Percentiles rank a stretch among this genome's conserved stretches.
Evolutionary conservation across 2,329 filamentous ascomycete species (phyloP).

Genomic region (Claviceps maximensis): DNA sequence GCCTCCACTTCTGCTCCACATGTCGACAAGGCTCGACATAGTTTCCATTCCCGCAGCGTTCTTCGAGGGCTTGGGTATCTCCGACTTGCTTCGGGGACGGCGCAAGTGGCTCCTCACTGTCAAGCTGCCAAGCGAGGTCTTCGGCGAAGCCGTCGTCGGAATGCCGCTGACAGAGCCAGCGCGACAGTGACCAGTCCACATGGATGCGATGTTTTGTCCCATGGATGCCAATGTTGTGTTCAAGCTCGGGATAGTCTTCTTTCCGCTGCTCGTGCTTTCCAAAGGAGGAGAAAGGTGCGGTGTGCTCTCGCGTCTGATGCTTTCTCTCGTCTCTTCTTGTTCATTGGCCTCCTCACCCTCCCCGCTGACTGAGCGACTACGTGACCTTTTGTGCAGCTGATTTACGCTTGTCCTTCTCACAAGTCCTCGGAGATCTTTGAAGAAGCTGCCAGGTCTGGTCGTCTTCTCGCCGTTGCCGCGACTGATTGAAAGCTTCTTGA

Average conservation of each 20-base stretch:
- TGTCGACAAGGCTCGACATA: slow-evolving; percentile 32
- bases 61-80: slow-evolving; percentile 28
- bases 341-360: slow-evolving; percentile 19
- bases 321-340: slow-evolving; percentile 13
- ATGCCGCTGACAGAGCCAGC: slow-evolving; percentile 45
- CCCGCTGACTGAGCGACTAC: slow-evolving; percentile 18
- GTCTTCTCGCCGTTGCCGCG: slow-evolving; percentile 25
- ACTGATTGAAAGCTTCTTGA: slow-evolving; percentile 48
- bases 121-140: slow-evolving; percentile 28
- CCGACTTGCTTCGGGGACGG: slow-evolving; percentile 43
- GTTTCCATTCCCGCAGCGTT: slow-evolving; percentile 17
- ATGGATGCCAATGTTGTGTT: slow-evolving; percentile 46
- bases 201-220: slow-evolving; percentile 39
- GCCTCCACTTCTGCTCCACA: slow-evolving; percentile 40
- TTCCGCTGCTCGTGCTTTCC: slow-evolving; percentile 39
- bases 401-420: slow-evolving; percentile 36
- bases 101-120: slow-evolving; percentile 36
- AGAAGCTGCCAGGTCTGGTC: slow-evolving; percentile 31
- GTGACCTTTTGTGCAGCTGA: slow-evolving; percentile 32
- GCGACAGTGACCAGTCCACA: slow-evolving; percentile 42
- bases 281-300: slow-evolving; percentile 34
- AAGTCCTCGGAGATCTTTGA: slow-evolving; percentile 37
- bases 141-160: slow-evolving; percentile 39
- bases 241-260: slow-evolving; percentile 40
- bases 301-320: slow-evolving; percentile 30